Evolutionary conservation across 352 stramenopile species (phyloP), one percentile per base, ranked within the genome.

Genomic region (Lagenidium giganteum): DNA sequence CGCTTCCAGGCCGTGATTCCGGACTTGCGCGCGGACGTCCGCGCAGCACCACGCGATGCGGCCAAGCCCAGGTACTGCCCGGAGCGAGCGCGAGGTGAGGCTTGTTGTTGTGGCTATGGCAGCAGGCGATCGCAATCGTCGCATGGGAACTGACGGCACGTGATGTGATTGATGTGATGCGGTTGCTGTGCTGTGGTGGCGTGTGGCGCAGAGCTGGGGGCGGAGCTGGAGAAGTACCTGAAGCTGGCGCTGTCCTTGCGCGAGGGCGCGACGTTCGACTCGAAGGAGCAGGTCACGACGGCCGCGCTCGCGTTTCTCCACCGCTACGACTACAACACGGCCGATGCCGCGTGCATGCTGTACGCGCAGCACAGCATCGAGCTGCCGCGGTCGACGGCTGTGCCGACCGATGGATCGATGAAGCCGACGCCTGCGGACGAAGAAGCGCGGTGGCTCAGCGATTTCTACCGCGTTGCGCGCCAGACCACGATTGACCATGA

Each of bases 351-450:
- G 16, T 87, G 74, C 48, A 63, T 67, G 12, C 47, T 88, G 47
- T 85, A 83, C 40, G 73, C 76, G 18, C 48, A 54, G 6, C 76
- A 86, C 42, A 83, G 65, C 39, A 79, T 83, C 23, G 71, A 83
- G 42, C 29, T 83, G 12, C 68, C 66, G 1, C 49, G 42, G 12
- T 48, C 62, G 21, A 40, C 37, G 23, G n/a, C n/a, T n/a, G n/a
- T n/a, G n/a, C n/a, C n/a, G n/a, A n/a, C n/a, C n/a, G n/a, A n/a
- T n/a, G n/a, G n/a, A n/a, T n/a, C n/a, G n/a, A n/a, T n/a, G n/a
- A n/a, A n/a, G n/a, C n/a, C n/a, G n/a, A n/a, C n/a, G n/a, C n/a
- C 43, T 11, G 57, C 46, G 1, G 71, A 77, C 20, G 58, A 70
- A 40, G 55, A 45, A 17, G 61, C 51, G 33, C 70, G 64, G 29